phyloP scores from a whole-genome alignment of 352 stramenopile species.

The Pythium vanterpoolii region DNA sequence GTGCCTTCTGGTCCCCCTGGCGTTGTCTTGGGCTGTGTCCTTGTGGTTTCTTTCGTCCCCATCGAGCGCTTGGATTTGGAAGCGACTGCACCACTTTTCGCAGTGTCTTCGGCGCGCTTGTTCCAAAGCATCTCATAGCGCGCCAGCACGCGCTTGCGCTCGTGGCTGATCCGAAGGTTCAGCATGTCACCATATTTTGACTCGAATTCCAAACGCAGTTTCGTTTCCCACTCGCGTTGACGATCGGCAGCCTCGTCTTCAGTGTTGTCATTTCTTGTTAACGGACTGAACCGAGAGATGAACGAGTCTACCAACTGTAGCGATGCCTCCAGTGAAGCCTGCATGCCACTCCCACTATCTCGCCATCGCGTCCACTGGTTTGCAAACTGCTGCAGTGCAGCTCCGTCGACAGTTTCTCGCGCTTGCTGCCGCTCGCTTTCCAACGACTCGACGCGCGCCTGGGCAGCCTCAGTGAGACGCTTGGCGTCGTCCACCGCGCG shows the following conservation, averaged over 20 bases:
- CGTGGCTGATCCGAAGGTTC: constrained; percentile 48
- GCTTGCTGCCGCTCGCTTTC: neutral
- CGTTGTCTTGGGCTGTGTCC: neutral
- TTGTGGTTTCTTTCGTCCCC: neutral
- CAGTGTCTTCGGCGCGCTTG: constrained; percentile 1
- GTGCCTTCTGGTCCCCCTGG: neutral
- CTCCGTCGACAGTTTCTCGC: neutral
- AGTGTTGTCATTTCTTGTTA: neutral
- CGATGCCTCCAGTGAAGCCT: neutral
- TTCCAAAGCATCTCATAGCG: constrained; percentile 48
- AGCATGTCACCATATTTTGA: constrained; percentile 49
- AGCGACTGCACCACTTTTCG: neutral
- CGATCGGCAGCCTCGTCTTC: neutral
- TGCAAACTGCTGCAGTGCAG: neutral
- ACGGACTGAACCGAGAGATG: neutral
- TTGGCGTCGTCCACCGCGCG: constrained; percentile 34
- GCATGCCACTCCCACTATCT: neutral
- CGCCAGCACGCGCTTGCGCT: constrained; percentile 48
- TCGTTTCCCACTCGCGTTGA: constrained; percentile 25
- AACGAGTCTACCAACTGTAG: constrained; percentile 3
- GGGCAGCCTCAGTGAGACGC: constrained; percentile 29
- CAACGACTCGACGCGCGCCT: constrained; percentile 22
- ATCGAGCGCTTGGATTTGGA: neutral
- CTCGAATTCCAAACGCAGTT: constrained; percentile 49
- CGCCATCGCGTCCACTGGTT: constrained; percentile 5